Conservation (phyloP, 805 yeast species). For the Zygosaccharomyces siamensis region DNA sequence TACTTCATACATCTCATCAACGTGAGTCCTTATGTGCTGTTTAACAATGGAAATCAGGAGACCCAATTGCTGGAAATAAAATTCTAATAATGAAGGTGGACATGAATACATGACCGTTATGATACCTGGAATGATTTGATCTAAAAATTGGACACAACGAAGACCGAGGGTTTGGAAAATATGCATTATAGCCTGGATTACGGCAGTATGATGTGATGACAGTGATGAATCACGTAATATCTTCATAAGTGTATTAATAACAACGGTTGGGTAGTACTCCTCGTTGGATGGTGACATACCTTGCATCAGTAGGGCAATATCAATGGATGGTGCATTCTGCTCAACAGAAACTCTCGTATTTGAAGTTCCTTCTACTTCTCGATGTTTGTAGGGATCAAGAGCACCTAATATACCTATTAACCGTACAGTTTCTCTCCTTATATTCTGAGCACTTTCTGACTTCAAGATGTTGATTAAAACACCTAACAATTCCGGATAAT, state of each 20-base stretch:
- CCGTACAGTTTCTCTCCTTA: constrained; percentile 83
- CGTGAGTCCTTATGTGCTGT: constrained; percentile 81
- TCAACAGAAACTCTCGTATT: constrained; percentile 49
- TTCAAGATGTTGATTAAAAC: constrained; percentile 76
- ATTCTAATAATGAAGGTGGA: constrained; percentile 73
- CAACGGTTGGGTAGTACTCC: constrained; percentile 94
- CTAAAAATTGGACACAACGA: constrained; percentile 83
- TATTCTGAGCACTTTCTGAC: constrained; percentile 67
- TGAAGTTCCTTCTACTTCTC: constrained; percentile 77
- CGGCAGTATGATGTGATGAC: constrained; percentile 81
- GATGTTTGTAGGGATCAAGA: constrained; percentile 89
- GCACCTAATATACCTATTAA: constrained; percentile 93
- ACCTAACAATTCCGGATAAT: constrained; percentile 84
- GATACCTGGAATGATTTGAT: constrained; percentile 84
- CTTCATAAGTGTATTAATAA: constrained; percentile 76
- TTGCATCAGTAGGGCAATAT: constrained; percentile 83
- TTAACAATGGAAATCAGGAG: constrained; percentile 76
- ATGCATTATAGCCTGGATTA: constrained; percentile 88
- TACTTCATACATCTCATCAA: constrained; percentile 67
- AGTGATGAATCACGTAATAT: constrained; percentile 81
- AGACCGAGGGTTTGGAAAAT: constrained; percentile 86
- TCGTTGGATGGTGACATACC: constrained; percentile 91
- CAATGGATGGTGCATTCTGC: constrained; percentile 85
- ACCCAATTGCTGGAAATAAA: constrained; percentile 84
- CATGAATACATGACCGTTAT: constrained; percentile 78